Conservation (phyloP, 192 early-diverging fungal genomes). For the Entophlyctis luteolus region DNA sequence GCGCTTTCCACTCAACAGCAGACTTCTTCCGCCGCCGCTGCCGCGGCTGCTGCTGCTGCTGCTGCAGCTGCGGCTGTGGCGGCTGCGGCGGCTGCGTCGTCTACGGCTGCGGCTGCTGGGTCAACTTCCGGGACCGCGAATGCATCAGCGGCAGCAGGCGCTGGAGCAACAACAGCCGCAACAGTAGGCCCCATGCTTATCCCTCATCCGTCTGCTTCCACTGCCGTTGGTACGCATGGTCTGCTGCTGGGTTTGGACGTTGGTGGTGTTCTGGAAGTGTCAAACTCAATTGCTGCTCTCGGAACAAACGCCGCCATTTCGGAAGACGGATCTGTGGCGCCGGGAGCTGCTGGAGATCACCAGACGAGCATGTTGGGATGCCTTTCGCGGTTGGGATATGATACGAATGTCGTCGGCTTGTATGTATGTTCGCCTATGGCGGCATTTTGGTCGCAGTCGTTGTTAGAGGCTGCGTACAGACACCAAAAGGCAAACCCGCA, state of each 20-base stretch:
- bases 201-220: neutral
- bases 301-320: neutral
- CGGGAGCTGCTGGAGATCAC: conserved; percentile 64
- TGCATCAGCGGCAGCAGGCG: conserved; percentile 56
- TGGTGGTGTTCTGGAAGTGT: conserved; percentile 84
- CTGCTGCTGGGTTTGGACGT: conserved; percentile 93
- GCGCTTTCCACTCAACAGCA: neutral
- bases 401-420: conserved; percentile 96
- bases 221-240: conserved; percentile 61
- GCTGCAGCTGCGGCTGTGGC: neutral
- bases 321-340: conserved; percentile 37
- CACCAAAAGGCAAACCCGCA: conserved; percentile 84
- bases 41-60: no score
- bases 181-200: no score
- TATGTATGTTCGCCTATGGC: conserved; percentile 86
- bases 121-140: conserved; percentile 51
- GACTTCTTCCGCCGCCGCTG: no score
- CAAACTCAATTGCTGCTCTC: conserved; percentile 86
- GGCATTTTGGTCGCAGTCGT: conserved; percentile 81
- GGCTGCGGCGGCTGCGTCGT: neutral
- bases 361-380: conserved; percentile 91
- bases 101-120: neutral
- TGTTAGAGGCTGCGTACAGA: conserved; percentile 86
- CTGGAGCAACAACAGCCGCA: neutral
- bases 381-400: conserved; percentile 88